Evolutionary conservation across 805 yeast species (phyloP).

Genomic region (Jamesozyma jinghongensis): DNA sequence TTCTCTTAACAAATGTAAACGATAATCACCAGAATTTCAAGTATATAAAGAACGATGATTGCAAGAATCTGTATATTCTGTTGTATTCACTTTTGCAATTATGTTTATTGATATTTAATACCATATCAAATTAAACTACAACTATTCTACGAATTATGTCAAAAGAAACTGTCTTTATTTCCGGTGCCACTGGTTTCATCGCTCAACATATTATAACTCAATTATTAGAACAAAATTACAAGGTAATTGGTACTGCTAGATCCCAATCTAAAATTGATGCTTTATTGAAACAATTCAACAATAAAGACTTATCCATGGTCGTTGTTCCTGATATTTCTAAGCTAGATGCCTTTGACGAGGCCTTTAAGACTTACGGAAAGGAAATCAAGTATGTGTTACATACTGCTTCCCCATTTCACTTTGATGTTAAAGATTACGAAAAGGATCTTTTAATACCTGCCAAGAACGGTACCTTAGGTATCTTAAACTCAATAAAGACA

Average conservation of each 20-base stretch:
- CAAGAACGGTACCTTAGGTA: constrained; percentile 43
- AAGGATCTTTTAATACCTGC: constrained; percentile 50
- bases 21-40: no score
- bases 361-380: constrained; percentile 35
- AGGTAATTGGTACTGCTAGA: constrained; percentile 46
- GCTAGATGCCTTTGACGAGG: constrained; percentile 39
- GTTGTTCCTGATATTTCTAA: constrained; percentile 31
- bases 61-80: no score
- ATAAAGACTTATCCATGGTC: constrained; percentile 23
- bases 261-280: constrained; percentile 36
- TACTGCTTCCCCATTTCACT: constrained; percentile 52
- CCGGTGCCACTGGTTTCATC: constrained; percentile 49
- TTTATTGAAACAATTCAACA: constrained; percentile 27
- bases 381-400: constrained; percentile 49
- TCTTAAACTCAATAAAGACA: constrained; percentile 41
- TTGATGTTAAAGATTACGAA: constrained; percentile 36
- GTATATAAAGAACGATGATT: no score
- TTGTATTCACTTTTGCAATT: no score
- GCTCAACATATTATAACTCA: constrained; percentile 41
- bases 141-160: constrained; percentile 17
- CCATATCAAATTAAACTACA: no score
- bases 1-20: no score
- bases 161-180: constrained; percentile 38
- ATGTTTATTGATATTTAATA: no score
- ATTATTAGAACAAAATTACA: constrained; percentile 32